Conservation (phyloP, 1,284 basidiomycete genomes). For the Trichosporon ovoides region DNA sequence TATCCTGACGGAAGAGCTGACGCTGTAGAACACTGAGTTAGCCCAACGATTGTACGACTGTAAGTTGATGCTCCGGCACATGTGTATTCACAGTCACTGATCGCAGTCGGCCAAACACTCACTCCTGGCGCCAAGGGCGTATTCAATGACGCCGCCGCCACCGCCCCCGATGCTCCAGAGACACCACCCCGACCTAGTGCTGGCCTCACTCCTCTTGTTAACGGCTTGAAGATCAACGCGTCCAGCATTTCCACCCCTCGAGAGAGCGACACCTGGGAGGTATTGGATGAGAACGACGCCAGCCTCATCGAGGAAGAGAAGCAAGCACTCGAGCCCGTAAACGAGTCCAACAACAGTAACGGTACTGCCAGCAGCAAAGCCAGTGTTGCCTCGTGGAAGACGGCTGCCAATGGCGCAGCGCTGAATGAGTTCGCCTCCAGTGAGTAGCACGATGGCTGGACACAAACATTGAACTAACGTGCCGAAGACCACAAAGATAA, state of each 20-base stretch:
- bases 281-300: constrained; percentile 34
- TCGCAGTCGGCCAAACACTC: constrained; percentile 14
- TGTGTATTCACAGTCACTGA: not conserved
- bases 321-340: not conserved
- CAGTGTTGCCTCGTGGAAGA: constrained; percentile 36
- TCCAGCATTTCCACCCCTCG: not conserved
- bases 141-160: constrained; percentile 8
- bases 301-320: constrained; percentile 23
- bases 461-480: not conserved
- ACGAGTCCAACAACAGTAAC: constrained; percentile 19
- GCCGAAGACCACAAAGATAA: not conserved
- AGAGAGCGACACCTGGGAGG: constrained; percentile 34
- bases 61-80: constrained; percentile 18
- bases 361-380: constrained; percentile 6
- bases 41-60: constrained; percentile 40
- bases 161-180: not conserved
- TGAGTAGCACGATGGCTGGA: not conserved
- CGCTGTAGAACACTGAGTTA: constrained; percentile 37
- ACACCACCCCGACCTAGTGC: not conserved
- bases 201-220: not conserved
- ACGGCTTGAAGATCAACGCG: not conserved
- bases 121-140: constrained; percentile 17
- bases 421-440: constrained; percentile 29
- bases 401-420: constrained; percentile 35
- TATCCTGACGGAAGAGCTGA: constrained; percentile 5